Percentiles rank a stretch among this genome's conserved stretches.
Evolutionary conservation across 352 stramenopile species (phyloP).

Genomic region (Pseudoperonospora humuli): DNA sequence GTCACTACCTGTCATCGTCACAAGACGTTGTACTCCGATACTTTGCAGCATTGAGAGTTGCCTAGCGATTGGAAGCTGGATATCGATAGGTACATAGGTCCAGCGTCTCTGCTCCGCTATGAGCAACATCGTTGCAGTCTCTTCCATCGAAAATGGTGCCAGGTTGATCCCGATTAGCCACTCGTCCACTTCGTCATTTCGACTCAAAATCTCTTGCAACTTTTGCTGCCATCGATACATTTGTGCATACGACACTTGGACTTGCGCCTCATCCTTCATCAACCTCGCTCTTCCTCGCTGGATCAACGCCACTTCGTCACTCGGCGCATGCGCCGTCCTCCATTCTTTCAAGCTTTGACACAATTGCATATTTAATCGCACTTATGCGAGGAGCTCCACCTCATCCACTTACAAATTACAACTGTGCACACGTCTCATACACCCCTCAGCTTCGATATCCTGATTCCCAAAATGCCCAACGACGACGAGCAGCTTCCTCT

Average conservation of each 20-base stretch:
- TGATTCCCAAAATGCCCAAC: constrained; percentile 3
- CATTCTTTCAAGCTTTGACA: constrained; percentile 8
- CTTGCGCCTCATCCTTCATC: neutral
- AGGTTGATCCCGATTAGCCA: constrained; percentile 35
- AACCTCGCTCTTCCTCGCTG: neutral
- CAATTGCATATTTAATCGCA: constrained; percentile 3
- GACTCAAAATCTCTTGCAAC: constrained; percentile 2
- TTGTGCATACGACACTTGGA: constrained; percentile 9
- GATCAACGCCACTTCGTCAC: constrained; percentile 12
- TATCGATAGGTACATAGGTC: constrained; percentile 44
- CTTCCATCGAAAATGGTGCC: constrained; percentile 35
- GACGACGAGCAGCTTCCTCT: constrained; percentile 27
- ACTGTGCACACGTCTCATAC: constrained; percentile 19
- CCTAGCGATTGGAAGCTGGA: constrained; percentile 16
- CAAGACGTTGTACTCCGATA: constrained; percentile 18
- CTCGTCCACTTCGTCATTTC: neutral
- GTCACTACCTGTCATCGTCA: constrained; percentile 20
- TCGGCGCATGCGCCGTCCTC: neutral
- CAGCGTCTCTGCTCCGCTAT: constrained; percentile 21
- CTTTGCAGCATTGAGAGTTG: constrained; percentile 26
- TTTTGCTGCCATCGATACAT: constrained; percentile 17
- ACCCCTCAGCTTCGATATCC: neutral
- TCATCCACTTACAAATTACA: constrained; percentile 8
- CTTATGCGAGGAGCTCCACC: neutral
- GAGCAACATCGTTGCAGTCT: constrained; percentile 35